Evolutionary conservation across 2,329 filamentous ascomycete genomes (phyloP), one percentile per base, ranked within the genome.

Genomic region (Graphilbum sp.): DNA sequence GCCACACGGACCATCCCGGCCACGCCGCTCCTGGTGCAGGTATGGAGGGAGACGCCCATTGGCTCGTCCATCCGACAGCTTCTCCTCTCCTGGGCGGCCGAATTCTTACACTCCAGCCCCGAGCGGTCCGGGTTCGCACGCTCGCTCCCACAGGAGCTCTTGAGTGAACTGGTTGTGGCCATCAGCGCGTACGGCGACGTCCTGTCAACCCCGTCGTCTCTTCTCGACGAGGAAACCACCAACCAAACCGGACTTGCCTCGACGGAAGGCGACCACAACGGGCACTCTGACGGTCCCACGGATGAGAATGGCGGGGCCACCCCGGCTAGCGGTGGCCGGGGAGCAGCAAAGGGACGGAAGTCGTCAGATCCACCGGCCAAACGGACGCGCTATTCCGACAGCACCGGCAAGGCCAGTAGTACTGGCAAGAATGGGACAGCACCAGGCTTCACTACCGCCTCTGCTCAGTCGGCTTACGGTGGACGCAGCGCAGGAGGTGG

Each of bases 1-100:
- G 46, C 62, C 21, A 75, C 70, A 0, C 57, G 63, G 36, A 56
- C 59, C 16, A 76, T 77, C 32, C 73, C 73, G 1, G 64, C 69
- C 4, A 69, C 70, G 0, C 66, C 67, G 2, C 58, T 76, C 2
- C 63, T 77, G 6, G 66, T 75, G 1, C 64, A 70, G 46, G 72
- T 73, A 7, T 77, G 72, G 72, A 63, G 67, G 35, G 69, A 75
- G 37, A 75, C 71, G 0, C 69, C 70, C 0, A 68, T 72, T 45
- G 71, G 70, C 9, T 75, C 71, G 3, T 63, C 68, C 1, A 68
- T 78, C 35, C 63, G 72, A 30, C 61, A 62, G 42, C 63, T 77
- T 29, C 61, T 78, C 13, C 56, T 76, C 3, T 64, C 61, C 11
- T 78, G 73, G 73, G 68, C 71, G 2, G 72, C 70, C 20, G 72